These are phyloP conservation scores for Scheffersomyces coipomensis DNA, from an alignment of 805 yeast genomes.

Conservation along the genomic window DNA sequence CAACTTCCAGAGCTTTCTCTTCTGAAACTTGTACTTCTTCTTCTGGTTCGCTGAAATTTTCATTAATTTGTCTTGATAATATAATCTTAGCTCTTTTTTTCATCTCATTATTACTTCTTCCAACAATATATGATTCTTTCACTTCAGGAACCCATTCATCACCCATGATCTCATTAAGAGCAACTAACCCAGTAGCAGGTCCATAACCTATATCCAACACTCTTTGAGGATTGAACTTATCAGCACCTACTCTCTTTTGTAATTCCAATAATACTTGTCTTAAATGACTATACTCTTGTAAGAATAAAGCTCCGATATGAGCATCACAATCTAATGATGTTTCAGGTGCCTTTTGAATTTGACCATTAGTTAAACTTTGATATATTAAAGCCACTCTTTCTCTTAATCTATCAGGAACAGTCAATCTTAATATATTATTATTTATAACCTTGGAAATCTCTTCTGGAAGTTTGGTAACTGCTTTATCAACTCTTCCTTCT, in stretches of 20 bases:
- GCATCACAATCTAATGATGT: constrained; percentile 64
- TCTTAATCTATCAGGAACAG: constrained; percentile 63
- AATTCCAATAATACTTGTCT: constrained; percentile 68
- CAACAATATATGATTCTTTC: constrained; percentile 73
- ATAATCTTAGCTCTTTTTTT: constrained; percentile 74
- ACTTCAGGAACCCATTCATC: constrained; percentile 55
- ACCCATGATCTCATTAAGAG: constrained; percentile 80
- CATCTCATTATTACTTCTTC: constrained; percentile 62
- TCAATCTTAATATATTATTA: constrained; percentile 58
- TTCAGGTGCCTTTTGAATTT: constrained; percentile 50
- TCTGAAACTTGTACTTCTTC: constrained; percentile 10
- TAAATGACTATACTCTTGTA: constrained; percentile 76
- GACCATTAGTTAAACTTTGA: constrained; percentile 48
- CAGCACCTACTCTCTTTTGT: constrained; percentile 48
- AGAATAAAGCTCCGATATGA: constrained; percentile 73
- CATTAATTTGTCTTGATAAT: constrained; percentile 66
- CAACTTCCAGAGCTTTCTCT: constrained; percentile 5
- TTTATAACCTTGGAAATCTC: constrained; percentile 57
- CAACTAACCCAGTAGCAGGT: constrained; percentile 90
- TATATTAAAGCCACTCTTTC: constrained; percentile 59
- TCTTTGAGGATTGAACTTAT: constrained; percentile 57
- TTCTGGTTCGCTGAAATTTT: constrained; percentile 14
- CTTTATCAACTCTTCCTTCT: constrained; percentile 52
- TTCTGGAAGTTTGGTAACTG: constrained; percentile 55
- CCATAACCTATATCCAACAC: constrained; percentile 85